Base-by-base conservation (phyloP, 1,284 basidiomycete species). In the Neonothopanus nambi region DNA sequence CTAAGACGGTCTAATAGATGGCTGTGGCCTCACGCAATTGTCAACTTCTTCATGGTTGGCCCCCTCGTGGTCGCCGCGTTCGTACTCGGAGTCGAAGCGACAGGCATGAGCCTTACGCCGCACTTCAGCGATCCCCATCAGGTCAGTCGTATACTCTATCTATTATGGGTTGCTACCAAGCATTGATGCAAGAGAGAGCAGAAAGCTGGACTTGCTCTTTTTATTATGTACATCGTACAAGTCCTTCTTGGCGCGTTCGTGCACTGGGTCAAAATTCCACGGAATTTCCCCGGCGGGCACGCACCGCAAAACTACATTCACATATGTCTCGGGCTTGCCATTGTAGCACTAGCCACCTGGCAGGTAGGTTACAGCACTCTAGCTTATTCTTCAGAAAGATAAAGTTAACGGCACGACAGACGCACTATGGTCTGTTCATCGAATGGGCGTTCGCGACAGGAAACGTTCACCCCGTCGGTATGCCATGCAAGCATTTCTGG, bases 221-320 rank as follows among this genome's bases (percentile, higher is more conserved):
- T 80, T 51, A 63, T 76, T 46, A 60, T 81, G 47, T 70, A 77
- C 59, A 38, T 75, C 28, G 9, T 72, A 17, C 79, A 82, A 63
- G 56, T 71, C 42, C 26, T 65, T 13, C 64, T 80, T 3, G 79
- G 79, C 4, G 39, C 62, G 8, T 62, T 76, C 52, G 69, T 74
- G 21, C 79, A 81, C 63, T 70, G 56, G 20, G 41, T 71, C 57
- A 71, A 69, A 47, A 6, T 58, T n/a, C 59, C 46, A 28, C 56
- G 5, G 63, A n/a, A n/a, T n/a, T n/a, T n/a, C n/a, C n/a, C n/a
- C n/a, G n/a, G n/a, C n/a, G n/a, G n/a, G n/a, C n/a, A n/a, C n/a
- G n/a, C n/a, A n/a, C n/a, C n/a, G n/a, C n/a, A n/a, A n/a, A n/a
- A n/a, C n/a, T n/a, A 70, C 48, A 39, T 70, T 11, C 71, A 73